Percentiles rank a stretch among this genome's conserved stretches.
Evolutionary conservation across 306 rosid species (phyloP).

Genomic region (Cucumis hystrix): DNA sequence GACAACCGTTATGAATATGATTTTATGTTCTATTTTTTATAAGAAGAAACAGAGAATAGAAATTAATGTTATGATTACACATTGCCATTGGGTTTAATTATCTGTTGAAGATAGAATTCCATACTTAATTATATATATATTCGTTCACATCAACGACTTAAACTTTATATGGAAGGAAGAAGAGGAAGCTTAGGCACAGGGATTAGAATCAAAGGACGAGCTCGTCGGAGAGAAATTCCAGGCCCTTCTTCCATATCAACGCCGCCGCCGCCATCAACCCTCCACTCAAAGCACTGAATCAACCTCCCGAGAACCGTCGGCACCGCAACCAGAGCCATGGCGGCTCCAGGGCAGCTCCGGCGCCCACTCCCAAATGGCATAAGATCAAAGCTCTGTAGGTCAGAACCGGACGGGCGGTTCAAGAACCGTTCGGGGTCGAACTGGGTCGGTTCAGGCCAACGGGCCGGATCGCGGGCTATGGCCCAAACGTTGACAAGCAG

Average conservation of each 20-base stretch:
- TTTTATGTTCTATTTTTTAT: too few species aligned
- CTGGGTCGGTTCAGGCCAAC: not conserved
- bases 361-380: constrained; percentile 74
- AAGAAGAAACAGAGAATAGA: too few species aligned
- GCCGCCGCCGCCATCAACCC: constrained; percentile 10
- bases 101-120: too few species aligned
- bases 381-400: constrained; percentile 30
- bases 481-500: constrained; percentile 1
- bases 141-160: too few species aligned
- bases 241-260: constrained; percentile 44
- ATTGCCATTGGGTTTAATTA: not conserved
- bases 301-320: constrained; percentile 37
- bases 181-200: constrained; percentile 25
- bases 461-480: not conserved
- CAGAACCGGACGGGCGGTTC: not conserved
- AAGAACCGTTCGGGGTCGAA: not conserved
- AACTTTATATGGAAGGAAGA: constrained; percentile 14
- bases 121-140: too few species aligned
- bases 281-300: constrained; percentile 79
- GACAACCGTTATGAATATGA: too few species aligned
- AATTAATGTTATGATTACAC: not conserved
- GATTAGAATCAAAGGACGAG: constrained; percentile 30
- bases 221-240: constrained; percentile 50
- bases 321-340: constrained; percentile 46
- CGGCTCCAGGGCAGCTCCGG: constrained; percentile 66